A percentile compares a stretch with the other conserved stretches of the same genome.
Conservation (phyloP, 306 rosid species). For the barrel medic (Medicago truncatula) region DNA sequence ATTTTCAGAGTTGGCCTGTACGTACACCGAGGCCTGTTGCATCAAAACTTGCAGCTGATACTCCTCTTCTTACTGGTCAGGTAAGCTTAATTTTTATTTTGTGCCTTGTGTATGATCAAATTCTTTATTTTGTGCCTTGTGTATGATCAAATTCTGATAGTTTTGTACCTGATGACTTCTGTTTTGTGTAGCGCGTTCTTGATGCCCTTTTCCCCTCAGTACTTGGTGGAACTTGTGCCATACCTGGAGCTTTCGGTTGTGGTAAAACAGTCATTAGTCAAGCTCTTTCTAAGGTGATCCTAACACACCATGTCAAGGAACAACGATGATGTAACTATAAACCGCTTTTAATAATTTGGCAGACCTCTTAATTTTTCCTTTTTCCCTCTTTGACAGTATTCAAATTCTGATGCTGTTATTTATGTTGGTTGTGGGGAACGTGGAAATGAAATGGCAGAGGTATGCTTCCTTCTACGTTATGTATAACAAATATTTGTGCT, state of each 20-base stretch:
- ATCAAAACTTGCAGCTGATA: slow-evolving; percentile 97
- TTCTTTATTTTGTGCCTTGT: slow-evolving; percentile 18
- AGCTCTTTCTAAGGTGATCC: slow-evolving; percentile 93
- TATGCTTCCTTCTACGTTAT: slow-evolving; percentile 30
- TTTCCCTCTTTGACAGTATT: slow-evolving; percentile 67
- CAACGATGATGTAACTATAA: neutral
- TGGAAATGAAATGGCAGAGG: slow-evolving; percentile 99
- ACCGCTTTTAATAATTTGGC: slow-evolving; percentile 10
- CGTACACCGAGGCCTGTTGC: slow-evolving; percentile 99
- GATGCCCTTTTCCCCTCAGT: slow-evolving; percentile 99
- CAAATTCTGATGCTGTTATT: slow-evolving; percentile 93
- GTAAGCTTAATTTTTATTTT: slow-evolving; percentile 47
- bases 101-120: slow-evolving; percentile 20
- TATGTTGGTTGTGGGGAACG: slow-evolving; percentile 99
- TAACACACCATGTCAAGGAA: slow-evolving; percentile 14
- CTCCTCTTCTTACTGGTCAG: slow-evolving; percentile 99
- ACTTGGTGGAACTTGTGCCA: slow-evolving; percentile 99
- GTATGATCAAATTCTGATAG: slow-evolving; percentile 23
- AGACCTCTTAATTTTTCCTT: slow-evolving; percentile 27
- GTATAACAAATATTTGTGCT: slow-evolving; percentile 12
- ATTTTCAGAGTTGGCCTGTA: slow-evolving; percentile 91
- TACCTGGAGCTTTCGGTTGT: slow-evolving; percentile 99
- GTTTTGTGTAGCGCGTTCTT: slow-evolving; percentile 85
- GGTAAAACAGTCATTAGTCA: slow-evolving; percentile 99
- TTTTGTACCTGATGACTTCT: slow-evolving; percentile 45